A percentile compares a stretch with the other conserved stretches of the same genome.
Evolutionary conservation across 495 filamentous ascomycete species (phyloP).

Genomic region (Geopyxis carbonaria): DNA sequence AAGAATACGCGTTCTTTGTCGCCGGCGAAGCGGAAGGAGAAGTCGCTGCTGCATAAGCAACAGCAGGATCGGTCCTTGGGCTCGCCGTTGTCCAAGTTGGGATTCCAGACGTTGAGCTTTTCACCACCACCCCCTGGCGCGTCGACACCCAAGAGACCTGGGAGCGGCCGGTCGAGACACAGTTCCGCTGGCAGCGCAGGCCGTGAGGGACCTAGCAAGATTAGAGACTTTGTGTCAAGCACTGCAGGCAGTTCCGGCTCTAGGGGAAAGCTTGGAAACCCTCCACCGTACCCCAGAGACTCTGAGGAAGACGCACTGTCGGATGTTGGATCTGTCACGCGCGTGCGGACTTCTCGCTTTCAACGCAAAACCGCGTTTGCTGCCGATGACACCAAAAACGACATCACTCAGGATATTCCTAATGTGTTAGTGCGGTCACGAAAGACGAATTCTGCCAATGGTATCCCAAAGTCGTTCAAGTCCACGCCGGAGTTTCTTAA

Average conservation of each 20-base stretch:
- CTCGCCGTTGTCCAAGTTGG: background rate
- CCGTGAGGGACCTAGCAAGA: constrained; percentile 9
- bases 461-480: constrained; percentile 20
- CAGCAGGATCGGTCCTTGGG: constrained; percentile 6
- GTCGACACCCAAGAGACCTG: background rate
- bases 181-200: background rate
- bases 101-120: background rate
- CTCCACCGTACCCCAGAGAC: constrained; percentile 1
- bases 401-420: constrained; percentile 17
- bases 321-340: background rate
- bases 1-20: too few species aligned
- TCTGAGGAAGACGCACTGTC: constrained; percentile 6
- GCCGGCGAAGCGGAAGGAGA: too few species aligned
- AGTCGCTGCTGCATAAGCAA: too few species aligned
- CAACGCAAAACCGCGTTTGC: constrained; percentile 1
- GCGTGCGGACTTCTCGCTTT: background rate
- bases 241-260: constrained; percentile 21
- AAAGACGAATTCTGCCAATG: constrained; percentile 7
- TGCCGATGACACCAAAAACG: constrained; percentile 8
- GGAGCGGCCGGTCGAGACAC: background rate
- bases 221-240: constrained; percentile 21
- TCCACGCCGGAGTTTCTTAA: constrained; percentile 22
- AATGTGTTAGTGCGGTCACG: constrained; percentile 11
- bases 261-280: background rate
- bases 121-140: background rate